These are phyloP conservation scores for Cenchrus purpureus DNA, from an alignment of 176 grass and related monocot species.

Conservation along the genomic window DNA sequence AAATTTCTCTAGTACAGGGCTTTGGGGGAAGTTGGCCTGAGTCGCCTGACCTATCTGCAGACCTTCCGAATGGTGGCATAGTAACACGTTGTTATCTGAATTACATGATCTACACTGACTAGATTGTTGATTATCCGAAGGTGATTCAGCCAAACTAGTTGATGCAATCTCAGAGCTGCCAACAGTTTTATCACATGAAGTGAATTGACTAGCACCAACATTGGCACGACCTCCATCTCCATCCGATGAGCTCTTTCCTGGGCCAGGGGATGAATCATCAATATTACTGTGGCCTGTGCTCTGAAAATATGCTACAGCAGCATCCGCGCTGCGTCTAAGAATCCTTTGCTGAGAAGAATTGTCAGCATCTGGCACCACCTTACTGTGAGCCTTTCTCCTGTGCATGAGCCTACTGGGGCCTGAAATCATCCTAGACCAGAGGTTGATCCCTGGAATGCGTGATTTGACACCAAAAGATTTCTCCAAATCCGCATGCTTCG, in stretches of 20 bases:
- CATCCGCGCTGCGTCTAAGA: conserved; percentile 75
- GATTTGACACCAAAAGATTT: conserved; percentile 73
- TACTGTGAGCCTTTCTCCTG: conserved; percentile 66
- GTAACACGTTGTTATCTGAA: conserved; percentile 6
- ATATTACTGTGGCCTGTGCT: conserved; percentile 40
- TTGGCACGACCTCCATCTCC: conserved; percentile 53
- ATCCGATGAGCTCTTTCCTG: conserved; percentile 47
- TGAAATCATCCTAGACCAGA: conserved; percentile 73
- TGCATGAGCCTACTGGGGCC: conserved; percentile 48
- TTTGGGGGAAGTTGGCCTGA: conserved; percentile 22
- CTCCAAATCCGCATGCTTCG: conserved; percentile 76
- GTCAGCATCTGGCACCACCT: conserved; percentile 55
- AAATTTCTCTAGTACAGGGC: conserved; percentile 1
- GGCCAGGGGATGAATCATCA: conserved; percentile 42
- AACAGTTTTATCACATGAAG: conserved; percentile 14
- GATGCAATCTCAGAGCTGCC: background rate
- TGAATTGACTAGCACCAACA: conserved; percentile 22
- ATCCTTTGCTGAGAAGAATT: conserved; percentile 84
- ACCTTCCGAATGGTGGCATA: conserved; percentile 33
- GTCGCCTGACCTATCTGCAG: conserved; percentile 20
- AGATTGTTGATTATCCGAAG: conserved; percentile 27
- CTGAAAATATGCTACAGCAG: conserved; percentile 75
- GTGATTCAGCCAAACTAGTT: conserved; percentile 11
- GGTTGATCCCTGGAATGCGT: conserved; percentile 49
- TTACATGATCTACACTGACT: conserved; percentile 24